phyloP scores from a whole-genome alignment of 2,329 filamentous ascomycete species.

The Tolypocladium endophyticum region DNA sequence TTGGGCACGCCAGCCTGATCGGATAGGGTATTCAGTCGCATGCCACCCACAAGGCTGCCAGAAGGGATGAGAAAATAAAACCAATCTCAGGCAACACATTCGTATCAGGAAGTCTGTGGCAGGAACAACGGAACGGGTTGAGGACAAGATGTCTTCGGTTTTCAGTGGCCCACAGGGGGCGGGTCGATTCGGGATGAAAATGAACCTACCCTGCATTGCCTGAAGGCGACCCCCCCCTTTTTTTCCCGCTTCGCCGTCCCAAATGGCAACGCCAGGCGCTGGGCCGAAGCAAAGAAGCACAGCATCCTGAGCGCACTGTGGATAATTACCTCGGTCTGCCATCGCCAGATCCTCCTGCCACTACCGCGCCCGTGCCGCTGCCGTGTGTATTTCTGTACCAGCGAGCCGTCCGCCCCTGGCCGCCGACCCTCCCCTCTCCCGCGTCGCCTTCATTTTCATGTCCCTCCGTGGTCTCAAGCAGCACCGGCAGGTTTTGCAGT shows the following conservation, averaged over 20 bases:
- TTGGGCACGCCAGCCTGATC: background rate
- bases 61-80: background rate
- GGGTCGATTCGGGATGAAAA: background rate
- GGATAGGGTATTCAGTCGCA: background rate
- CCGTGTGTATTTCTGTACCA: background rate
- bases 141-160: background rate
- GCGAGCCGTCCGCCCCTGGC: background rate
- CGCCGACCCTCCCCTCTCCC: background rate
- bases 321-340: background rate
- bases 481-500: slow-evolving; percentile 5
- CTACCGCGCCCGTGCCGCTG: background rate
- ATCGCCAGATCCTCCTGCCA: background rate
- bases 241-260: background rate
- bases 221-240: background rate
- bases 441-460: background rate
- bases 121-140: background rate
- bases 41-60: background rate
- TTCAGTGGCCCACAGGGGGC: background rate
- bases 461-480: background rate
- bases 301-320: background rate
- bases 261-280: background rate
- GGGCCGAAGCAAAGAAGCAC: background rate
- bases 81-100: background rate
- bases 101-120: no score
- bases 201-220: background rate